These are phyloP conservation scores for Mycena kentingensis DNA, from an alignment of 768 basidiomycete genomes.

Conservation along the genomic window DNA sequence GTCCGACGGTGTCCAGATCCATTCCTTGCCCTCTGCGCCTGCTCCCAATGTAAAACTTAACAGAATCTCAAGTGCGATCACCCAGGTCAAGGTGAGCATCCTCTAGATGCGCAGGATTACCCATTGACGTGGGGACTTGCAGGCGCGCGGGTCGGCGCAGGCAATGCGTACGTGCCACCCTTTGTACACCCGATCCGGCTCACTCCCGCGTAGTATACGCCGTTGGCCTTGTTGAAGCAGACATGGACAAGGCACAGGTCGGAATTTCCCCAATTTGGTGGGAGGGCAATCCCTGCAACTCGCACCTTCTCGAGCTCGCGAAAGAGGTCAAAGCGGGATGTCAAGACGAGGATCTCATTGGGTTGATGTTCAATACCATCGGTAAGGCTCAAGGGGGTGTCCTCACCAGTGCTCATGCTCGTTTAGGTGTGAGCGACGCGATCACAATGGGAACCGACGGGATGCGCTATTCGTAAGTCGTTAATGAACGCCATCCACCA, in stretches of 20 bases:
- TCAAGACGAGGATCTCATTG: constrained; percentile 76
- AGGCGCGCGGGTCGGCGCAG: constrained; percentile 75
- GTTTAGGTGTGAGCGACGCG: constrained; percentile 57
- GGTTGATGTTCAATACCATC: constrained; percentile 82
- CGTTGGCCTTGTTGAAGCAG: constrained; percentile 72
- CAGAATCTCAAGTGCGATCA: constrained; percentile 72
- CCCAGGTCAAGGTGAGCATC: constrained; percentile 69
- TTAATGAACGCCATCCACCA: neutral
- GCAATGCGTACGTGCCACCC: constrained; percentile 69
- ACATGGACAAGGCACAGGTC: constrained; percentile 87
- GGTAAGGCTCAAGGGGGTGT: constrained; percentile 68
- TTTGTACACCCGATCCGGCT: neutral
- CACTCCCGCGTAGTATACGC: constrained; percentile 61
- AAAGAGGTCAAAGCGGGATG: constrained; percentile 83
- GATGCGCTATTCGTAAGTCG: constrained; percentile 82
- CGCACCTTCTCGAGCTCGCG: constrained; percentile 78
- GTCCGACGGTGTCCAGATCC: constrained; percentile 56
- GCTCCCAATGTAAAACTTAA: constrained; percentile 54
- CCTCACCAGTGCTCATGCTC: neutral
- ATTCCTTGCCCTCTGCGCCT: constrained; percentile 38
- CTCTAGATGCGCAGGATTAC: neutral
- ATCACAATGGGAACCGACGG: constrained; percentile 91
- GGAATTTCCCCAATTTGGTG: constrained; percentile 91
- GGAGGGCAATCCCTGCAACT: constrained; percentile 92
- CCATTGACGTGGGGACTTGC: constrained; percentile 6